Evolutionary conservation across 2,329 filamentous ascomycete species (phyloP), one percentile per base, ranked within the genome.

Genomic region (Aspergillus amoenus): DNA sequence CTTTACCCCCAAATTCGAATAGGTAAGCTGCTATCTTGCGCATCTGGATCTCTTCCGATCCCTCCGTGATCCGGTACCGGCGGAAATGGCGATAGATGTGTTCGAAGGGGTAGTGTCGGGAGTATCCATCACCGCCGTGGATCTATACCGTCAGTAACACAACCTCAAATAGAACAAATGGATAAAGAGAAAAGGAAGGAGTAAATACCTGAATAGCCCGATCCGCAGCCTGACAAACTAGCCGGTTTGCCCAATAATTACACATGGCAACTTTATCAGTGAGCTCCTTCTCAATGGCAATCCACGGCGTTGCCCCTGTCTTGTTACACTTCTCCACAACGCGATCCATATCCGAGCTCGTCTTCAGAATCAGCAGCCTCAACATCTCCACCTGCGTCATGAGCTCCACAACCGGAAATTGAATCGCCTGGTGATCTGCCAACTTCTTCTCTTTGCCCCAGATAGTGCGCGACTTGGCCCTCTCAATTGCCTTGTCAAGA

Each of bases 31-130:
- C 84, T 9, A 87, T 79, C 70, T 86, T 86, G n/a, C 84, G 75
- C 80, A 87, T 87, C 70, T 87, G 84, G 51, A 87, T 85, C 73
- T 87, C 84, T 67, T 87, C 85, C 54, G 82, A 84, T 0, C 84
- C 84, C 67, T 87, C 85, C 0, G 84, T 87, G 60, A 87, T 88
- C 37, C 84, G 72, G 64, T 87, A 87, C 22, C 83, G 74, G 41
- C 85, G 73, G 68, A 87, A 85, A 71, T 87, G 84, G 50, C 84
- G 76, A 81, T 85, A 87, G 49, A 87, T 87, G 62, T 87, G 84
- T 71, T 87, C 84, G 64, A 88, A 87, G 1, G 83, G 83, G 60
- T 79, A 78, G 58, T 85, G 81, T 39, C 83, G 73, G 41, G 78
- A 82, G 66, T 86, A 86, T 1, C 84, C 83, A 64, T 82, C 81